Evolutionary conservation across 2,329 filamentous ascomycete species (phyloP), one percentile per base, ranked within the genome.

Genomic region (Massarina eburnea): DNA sequence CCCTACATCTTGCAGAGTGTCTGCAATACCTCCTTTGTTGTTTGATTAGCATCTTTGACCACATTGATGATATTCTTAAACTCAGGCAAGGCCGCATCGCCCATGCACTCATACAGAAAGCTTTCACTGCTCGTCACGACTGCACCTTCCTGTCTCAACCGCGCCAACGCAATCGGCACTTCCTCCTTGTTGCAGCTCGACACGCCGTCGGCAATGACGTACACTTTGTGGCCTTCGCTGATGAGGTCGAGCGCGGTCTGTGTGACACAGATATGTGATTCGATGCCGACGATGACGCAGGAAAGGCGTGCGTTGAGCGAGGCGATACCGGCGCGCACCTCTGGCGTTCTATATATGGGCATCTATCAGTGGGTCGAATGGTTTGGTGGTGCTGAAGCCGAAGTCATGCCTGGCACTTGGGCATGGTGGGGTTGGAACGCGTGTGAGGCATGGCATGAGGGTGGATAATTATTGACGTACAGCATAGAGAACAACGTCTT

Each of bases 401-500:
- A n/a, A n/a, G n/a, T n/a, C n/a, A n/a, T n/a, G n/a, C n/a, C n/a
- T n/a, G n/a, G n/a, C n/a, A n/a, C n/a, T n/a, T n/a, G n/a, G n/a
- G n/a, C n/a, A n/a, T n/a, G n/a, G n/a, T n/a, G n/a, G n/a, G n/a
- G n/a, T n/a, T n/a, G n/a, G n/a, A n/a, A n/a, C n/a, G n/a, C n/a
- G n/a, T 29, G 8, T 29, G 32, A 34, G 32, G 14, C 19, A 3
- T 6, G 12, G 8, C 8, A 8, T 12, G 30, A 19, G 33, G 33
- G 33, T 36, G 12, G 17, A n/a, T 33, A 33, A 8, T 29, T 29
- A 29, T 8, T 33, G n/a, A 48, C 49, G 20, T 55, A 67, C 67
- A 83, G 80, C 91, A 97, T 97, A 65, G 84, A 89, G 77, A 97
- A 97, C 40, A 81, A 79, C 4, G 89, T 92, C 75, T 97, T 97